Evolutionary conservation across 2,329 filamentous ascomycete species (phyloP).

Genomic region (Teratosphaeria pseudoeucalypti): DNA sequence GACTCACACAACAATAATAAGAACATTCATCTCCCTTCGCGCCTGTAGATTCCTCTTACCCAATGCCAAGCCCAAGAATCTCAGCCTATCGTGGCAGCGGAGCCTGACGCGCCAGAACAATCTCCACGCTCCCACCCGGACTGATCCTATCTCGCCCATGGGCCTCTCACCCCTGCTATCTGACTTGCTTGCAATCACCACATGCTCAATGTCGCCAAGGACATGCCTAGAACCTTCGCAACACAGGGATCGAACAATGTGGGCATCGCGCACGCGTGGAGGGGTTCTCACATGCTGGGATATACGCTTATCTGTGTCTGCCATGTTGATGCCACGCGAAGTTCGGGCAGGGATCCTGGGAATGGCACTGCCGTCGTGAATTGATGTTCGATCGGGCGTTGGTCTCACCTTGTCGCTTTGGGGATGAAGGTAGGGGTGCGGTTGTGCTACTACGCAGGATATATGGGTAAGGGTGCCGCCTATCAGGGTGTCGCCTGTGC

Average conservation of each 20-base stretch:
- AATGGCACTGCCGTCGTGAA: not conserved
- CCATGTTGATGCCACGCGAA: not conserved
- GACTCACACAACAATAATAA: not conserved
- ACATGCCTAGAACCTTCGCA: not conserved
- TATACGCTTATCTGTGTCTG: not conserved
- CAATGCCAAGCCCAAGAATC: not conserved
- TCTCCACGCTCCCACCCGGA: not conserved
- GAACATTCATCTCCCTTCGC: not conserved
- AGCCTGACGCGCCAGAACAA: not conserved
- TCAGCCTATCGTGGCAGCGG: not conserved
- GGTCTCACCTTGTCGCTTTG: not conserved
- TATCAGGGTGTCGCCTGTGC: no score
- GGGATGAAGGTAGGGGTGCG: not conserved
- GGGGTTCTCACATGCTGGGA: not conserved
- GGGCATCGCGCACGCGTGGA: not conserved
- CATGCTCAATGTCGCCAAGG: not conserved
- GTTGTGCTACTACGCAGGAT: not conserved
- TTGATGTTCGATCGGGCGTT: not conserved
- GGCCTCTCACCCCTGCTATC: not conserved
- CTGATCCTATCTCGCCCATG: not conserved
- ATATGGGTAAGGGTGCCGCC: not conserved
- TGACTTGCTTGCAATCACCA: not conserved
- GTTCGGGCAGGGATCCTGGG: not conserved
- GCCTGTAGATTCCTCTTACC: not conserved
- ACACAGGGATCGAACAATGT: no score